Evolutionary conservation across 352 stramenopile species (phyloP).

Genomic region (Blastocystis hominis): DNA sequence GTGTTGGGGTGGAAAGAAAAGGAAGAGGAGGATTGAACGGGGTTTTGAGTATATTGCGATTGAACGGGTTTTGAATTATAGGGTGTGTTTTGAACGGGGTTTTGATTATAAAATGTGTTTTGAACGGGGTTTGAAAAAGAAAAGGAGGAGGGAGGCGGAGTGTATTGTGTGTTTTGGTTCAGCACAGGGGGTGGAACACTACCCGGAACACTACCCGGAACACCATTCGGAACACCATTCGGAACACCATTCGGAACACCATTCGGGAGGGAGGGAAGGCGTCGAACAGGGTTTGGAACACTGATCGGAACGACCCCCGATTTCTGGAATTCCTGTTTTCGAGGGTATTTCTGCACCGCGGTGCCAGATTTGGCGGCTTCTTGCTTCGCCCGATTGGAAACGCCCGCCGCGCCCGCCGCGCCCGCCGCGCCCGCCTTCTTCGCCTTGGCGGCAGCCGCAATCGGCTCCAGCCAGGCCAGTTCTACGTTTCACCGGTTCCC

Average conservation of each 20-base stretch:
- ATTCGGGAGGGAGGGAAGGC: neutral
- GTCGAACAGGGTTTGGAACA: neutral
- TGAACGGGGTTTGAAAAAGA: too few relatives aligned
- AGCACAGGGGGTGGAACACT: too few relatives aligned
- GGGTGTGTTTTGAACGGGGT: too few relatives aligned
- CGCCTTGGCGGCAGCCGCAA: neutral
- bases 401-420: too few relatives aligned
- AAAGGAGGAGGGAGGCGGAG: too few relatives aligned
- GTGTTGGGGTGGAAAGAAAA: conserved; percentile 31
- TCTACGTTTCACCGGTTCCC: neutral
- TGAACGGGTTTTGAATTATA: too few relatives aligned
- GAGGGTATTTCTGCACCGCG: neutral
- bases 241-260: neutral
- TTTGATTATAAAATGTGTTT: too few relatives aligned
- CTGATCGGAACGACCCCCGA: neutral
- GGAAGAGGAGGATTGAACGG: neutral
- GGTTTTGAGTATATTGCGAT: too few relatives aligned
- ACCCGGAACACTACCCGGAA: too few relatives aligned
- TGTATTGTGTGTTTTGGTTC: too few relatives aligned
- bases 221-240: neutral
- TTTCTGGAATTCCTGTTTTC: too few relatives aligned
- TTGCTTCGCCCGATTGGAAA: neutral
- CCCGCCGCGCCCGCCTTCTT: neutral
- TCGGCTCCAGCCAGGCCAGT: conserved; percentile 12
- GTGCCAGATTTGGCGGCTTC: neutral